phyloP scores from a whole-genome alignment of 1,284 basidiomycete genomes.

The Irpex rosettiformis region DNA sequence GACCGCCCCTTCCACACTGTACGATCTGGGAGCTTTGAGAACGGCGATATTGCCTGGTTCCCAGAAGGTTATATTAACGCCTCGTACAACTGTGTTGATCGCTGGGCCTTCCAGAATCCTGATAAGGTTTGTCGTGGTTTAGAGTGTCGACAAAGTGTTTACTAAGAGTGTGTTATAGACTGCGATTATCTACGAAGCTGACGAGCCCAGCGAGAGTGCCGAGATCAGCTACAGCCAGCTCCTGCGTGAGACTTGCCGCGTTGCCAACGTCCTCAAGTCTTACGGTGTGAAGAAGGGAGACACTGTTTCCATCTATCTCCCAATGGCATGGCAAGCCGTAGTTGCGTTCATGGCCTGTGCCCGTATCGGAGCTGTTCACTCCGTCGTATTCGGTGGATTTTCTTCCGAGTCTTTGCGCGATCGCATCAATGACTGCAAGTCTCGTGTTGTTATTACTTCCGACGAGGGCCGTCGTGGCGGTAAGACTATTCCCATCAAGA shows the following conservation, averaged over 20 bases:
- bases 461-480: conserved; percentile 96
- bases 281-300: conserved; percentile 92
- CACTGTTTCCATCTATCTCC: conserved; percentile 87
- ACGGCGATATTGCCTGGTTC: conserved; percentile 95
- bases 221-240: conserved; percentile 84
- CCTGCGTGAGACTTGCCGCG: conserved; percentile 81
- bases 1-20: conserved; percentile 90
- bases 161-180: too few species aligned
- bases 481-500: conserved; percentile 93
- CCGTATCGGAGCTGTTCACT: conserved; percentile 94
- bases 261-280: conserved; percentile 90
- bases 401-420: conserved; percentile 95
- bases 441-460: conserved; percentile 87
- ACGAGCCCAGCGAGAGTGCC: conserved; percentile 83
- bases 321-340: conserved; percentile 92
- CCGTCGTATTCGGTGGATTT: conserved; percentile 97
- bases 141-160: too few species aligned
- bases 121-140: conserved; percentile 59
- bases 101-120: conserved; percentile 90
- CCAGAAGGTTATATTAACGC: conserved; percentile 87
- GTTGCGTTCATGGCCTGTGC: conserved; percentile 97
- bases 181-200: conserved; percentile 98
- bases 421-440: conserved; percentile 87
- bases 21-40: conserved; percentile 77
- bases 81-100: conserved; percentile 96